Percentiles rank a stretch among this genome's conserved stretches.
phyloP scores from a whole-genome alignment of 2,329 filamentous ascomycete species.

The Monosporascus sp. region DNA sequence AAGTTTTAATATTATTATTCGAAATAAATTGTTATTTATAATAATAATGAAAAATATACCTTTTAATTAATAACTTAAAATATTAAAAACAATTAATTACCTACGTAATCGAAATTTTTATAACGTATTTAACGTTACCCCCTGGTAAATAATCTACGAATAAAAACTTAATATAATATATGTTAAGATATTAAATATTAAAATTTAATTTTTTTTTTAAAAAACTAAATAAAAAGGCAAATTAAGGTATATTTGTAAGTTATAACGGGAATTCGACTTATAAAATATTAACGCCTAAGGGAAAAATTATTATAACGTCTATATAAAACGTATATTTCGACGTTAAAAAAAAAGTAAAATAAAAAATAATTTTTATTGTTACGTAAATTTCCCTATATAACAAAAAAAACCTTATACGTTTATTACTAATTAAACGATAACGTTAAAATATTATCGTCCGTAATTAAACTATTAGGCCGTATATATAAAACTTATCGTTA shows the following conservation, averaged over 20 bases:
- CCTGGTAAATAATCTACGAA: background rate
- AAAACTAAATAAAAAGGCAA: background rate
- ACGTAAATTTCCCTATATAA: too few relatives aligned
- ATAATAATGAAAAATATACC: background rate
- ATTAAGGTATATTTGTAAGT: background rate
- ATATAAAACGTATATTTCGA: background rate
- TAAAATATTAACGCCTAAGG: background rate
- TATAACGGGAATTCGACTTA: background rate
- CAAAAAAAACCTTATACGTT: too few relatives aligned
- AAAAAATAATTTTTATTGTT: background rate
- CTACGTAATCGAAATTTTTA: background rate
- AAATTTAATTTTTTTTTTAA: background rate
- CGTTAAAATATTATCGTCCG: too few relatives aligned
- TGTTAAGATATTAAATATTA: background rate
- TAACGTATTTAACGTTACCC: too few relatives aligned
- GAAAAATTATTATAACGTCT: background rate
- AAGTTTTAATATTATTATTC: background rate
- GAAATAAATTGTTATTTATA: background rate
- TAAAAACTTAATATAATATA: background rate
- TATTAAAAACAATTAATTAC: background rate
- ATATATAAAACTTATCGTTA: too few relatives aligned
- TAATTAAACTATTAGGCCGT: too few relatives aligned
- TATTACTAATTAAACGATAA: too few relatives aligned
- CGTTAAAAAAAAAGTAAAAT: background rate
- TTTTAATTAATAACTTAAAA: background rate